Conservation (phyloP, 257 asterid genomes). For the Solanum chilense region DNA sequence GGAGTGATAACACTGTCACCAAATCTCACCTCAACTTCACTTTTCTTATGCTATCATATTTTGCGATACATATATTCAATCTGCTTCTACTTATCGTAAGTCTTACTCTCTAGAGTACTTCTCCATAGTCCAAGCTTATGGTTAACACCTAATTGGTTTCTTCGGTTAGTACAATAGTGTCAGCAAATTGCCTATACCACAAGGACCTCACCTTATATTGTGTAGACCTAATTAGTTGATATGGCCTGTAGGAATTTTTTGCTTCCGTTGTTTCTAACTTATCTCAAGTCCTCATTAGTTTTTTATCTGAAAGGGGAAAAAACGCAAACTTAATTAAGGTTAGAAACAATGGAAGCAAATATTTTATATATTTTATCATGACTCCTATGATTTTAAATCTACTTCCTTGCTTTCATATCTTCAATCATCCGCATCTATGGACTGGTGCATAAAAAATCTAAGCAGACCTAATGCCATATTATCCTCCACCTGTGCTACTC, state of each 20-base stretch:
- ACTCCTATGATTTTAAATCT: background rate
- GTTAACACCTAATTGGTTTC: background rate
- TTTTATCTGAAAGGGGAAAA: background rate
- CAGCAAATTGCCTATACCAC: background rate
- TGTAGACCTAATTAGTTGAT: background rate
- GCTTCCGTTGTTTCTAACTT: background rate
- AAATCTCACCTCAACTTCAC: background rate
- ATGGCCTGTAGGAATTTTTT: background rate
- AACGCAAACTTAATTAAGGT: background rate
- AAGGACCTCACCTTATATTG: background rate
- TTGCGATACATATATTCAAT: background rate
- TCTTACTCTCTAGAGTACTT: background rate
- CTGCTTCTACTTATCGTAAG: background rate
- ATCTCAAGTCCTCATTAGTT: background rate
- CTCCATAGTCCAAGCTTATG: background rate
- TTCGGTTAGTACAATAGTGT: background rate
- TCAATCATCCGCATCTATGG: background rate
- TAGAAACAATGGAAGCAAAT: background rate
- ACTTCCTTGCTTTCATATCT: background rate
- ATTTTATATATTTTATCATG: background rate
- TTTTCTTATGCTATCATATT: background rate
- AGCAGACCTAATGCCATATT: background rate
- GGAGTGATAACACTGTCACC: background rate
- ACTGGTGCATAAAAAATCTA: background rate
- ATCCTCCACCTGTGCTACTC: background rate